Percentiles rank a stretch among this genome's conserved stretches.
These are phyloP conservation scores for Aegilops sharonensis DNA, from an alignment of 176 grass and related monocot species.

Conservation along the genomic window DNA sequence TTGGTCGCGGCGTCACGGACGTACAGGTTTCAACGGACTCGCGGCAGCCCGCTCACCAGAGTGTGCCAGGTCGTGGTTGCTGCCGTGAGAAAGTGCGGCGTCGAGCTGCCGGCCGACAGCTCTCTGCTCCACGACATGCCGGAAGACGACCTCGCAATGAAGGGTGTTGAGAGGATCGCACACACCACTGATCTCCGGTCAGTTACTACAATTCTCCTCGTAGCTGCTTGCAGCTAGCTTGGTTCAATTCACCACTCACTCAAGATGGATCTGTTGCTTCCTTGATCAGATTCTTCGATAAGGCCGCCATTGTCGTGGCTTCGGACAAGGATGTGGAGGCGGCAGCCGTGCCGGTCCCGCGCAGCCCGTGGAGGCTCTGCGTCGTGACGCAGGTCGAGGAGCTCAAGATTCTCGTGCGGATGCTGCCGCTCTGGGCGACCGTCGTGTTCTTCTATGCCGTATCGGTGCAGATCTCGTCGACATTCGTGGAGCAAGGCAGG, in stretches of 20 bases:
- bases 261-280: not conserved
- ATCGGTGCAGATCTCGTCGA: slow-evolving; percentile 11
- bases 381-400: slow-evolving; percentile 30
- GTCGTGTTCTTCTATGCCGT: slow-evolving; percentile 19
- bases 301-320: slow-evolving; percentile 11
- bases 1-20: not conserved
- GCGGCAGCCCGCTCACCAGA: slow-evolving; percentile 28
- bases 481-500: slow-evolving; percentile 29
- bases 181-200: slow-evolving; percentile 17
- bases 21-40: slow-evolving; percentile 28
- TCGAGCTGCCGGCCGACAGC: not conserved
- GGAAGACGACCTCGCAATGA: not conserved
- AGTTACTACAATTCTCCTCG: not conserved
- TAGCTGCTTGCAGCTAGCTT: not conserved
- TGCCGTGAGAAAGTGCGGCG: slow-evolving; percentile 10
- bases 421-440: slow-evolving; percentile 30
- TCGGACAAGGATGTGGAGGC: not conserved
- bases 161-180: not conserved
- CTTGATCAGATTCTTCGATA: slow-evolving; percentile 35
- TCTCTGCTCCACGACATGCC: slow-evolving; percentile 5
- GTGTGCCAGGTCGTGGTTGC: slow-evolving; percentile 33
- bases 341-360: not conserved
- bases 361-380: slow-evolving; percentile 23
- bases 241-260: not conserved
- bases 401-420: slow-evolving; percentile 26